These are phyloP conservation scores for Noccaea caerulescens DNA, from an alignment of 345 rosid genomes.

Conservation along the genomic window DNA sequence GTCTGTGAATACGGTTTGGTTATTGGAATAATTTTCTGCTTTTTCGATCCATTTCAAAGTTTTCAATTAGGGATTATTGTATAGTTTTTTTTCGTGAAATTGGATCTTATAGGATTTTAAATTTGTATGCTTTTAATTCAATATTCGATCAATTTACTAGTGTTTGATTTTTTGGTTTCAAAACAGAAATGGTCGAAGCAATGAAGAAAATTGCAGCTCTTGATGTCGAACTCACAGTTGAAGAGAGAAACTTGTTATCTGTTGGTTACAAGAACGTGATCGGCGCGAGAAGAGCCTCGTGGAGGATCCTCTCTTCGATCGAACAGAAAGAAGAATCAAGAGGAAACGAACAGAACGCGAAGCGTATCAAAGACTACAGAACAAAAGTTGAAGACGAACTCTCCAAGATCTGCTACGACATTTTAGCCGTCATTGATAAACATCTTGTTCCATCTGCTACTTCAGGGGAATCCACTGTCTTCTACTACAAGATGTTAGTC, in stretches of 20 bases:
- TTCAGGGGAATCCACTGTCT: slow-evolving; percentile 80
- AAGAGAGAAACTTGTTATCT: slow-evolving; percentile 84
- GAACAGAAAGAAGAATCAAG: slow-evolving; percentile 85
- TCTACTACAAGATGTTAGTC: slow-evolving; percentile 66
- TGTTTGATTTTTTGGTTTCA: background rate
- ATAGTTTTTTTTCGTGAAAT: too few species aligned
- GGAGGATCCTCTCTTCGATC: slow-evolving; percentile 75
- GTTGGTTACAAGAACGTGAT: slow-evolving; percentile 91
- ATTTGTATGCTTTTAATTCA: too few species aligned
- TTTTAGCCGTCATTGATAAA: slow-evolving; percentile 56
- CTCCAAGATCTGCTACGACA: slow-evolving; percentile 69
- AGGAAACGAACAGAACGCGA: slow-evolving; percentile 71
- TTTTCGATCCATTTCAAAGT: too few species aligned
- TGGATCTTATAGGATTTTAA: too few species aligned
- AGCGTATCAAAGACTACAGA: slow-evolving; percentile 72
- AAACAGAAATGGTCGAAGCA: slow-evolving; percentile 80
- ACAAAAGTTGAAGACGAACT: slow-evolving; percentile 80
- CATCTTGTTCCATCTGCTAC: slow-evolving; percentile 70
- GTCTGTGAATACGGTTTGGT: background rate
- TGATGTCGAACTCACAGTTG: slow-evolving; percentile 73
- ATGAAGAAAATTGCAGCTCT: slow-evolving; percentile 80
- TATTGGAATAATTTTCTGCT: too few species aligned
- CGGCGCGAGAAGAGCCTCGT: slow-evolving; percentile 77
- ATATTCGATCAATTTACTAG: too few species aligned
- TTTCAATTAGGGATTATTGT: too few species aligned